Conservation (phyloP, 2,329 filamentous ascomycete genomes). For the Penicillium hesseltinei region DNA sequence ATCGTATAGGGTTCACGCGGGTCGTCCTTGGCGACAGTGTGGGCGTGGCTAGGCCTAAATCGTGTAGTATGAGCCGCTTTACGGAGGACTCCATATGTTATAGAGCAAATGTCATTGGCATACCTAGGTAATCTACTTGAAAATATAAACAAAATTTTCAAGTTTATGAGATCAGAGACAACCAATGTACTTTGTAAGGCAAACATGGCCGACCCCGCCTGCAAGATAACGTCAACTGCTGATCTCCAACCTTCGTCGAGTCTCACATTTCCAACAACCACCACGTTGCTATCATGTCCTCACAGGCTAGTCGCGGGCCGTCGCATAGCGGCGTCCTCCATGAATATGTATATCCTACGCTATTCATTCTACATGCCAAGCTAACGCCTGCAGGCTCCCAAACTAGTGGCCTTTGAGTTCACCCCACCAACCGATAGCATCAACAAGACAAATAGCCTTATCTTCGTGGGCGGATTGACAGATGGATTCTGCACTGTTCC, state of each 20-base stretch:
- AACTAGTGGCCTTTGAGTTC: constrained; percentile 45
- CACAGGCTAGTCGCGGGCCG: constrained; percentile 12
- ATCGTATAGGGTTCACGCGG: background rate
- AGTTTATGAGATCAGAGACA: background rate
- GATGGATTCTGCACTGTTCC: constrained; percentile 57
- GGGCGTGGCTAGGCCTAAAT: background rate
- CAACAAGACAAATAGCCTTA: constrained; percentile 48
- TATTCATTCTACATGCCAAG: background rate
- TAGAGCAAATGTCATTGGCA: background rate
- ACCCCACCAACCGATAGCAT: constrained; percentile 20
- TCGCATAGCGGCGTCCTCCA: constrained; percentile 36
- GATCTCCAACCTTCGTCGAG: constrained; percentile 1
- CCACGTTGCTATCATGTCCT: constrained; percentile 8
- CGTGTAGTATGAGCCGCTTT: background rate
- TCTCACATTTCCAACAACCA: background rate
- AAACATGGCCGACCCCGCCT: background rate
- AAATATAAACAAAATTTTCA: background rate
- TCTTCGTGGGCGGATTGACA: constrained; percentile 60
- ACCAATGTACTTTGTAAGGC: background rate
- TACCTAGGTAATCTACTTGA: background rate
- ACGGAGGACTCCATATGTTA: background rate
- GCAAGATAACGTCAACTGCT: constrained; percentile 12
- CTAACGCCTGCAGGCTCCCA: constrained; percentile 32
- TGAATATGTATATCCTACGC: constrained; percentile 33
- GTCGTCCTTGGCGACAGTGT: background rate